Conservation (phyloP, 2,329 filamentous ascomycete species). For the Mycosphaerella sp. region DNA sequence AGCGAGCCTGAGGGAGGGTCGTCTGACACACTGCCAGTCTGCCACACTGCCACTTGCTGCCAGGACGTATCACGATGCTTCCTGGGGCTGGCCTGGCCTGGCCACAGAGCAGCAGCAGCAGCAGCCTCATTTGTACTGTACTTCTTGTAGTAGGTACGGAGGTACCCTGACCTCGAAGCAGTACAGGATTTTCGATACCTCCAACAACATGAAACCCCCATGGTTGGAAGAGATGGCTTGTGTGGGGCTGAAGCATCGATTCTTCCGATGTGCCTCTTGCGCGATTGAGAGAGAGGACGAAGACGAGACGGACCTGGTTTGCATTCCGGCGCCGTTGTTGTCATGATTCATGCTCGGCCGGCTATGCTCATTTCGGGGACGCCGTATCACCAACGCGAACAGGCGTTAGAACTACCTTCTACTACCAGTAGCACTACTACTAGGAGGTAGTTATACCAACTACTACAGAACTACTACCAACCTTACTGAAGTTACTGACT, state of each 20-base stretch:
- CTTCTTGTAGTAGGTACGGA: neutral
- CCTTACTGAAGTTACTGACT: too few relatives aligned
- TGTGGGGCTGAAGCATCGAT: neutral
- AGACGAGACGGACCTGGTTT: neutral
- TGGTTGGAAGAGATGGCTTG: neutral
- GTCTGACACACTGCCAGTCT: constrained; percentile 9
- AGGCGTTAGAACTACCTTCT: neutral
- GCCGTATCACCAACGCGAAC: neutral
- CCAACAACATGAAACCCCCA: neutral
- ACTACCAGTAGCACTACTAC: too few relatives aligned
- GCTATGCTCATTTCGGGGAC: neutral
- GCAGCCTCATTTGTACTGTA: neutral
- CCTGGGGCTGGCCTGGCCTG: neutral
- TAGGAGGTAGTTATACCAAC: too few relatives aligned
- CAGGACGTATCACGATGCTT: neutral
- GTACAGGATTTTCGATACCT: neutral
- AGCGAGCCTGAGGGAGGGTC: constrained; percentile 3
- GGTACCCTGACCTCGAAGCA: too few relatives aligned
- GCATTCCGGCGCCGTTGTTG: neutral
- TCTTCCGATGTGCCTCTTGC: neutral
- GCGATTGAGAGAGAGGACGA: neutral
- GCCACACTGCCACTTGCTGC: constrained; percentile 4
- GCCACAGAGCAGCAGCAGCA: neutral
- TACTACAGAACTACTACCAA: too few relatives aligned
- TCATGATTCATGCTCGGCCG: neutral